Percentiles rank a stretch among this genome's conserved stretches.
These are phyloP conservation scores for Yamadazyma aaseri DNA, from an alignment of 1,139 yeast genomes.

Conservation along the genomic window DNA sequence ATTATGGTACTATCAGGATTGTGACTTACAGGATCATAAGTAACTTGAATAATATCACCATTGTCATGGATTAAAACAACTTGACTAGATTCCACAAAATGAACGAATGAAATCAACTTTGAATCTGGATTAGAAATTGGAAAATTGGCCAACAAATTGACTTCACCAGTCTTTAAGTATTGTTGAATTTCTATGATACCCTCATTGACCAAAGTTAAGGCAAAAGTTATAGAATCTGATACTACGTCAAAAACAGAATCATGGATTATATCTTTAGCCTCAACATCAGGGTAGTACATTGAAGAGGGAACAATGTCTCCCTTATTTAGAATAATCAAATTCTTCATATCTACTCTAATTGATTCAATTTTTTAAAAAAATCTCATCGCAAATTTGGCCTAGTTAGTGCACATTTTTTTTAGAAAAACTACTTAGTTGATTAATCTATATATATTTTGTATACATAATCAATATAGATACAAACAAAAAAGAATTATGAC, in stretches of 20 bases:
- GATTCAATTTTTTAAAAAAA: slow-evolving; percentile 3
- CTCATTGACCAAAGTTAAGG: slow-evolving; percentile 59
- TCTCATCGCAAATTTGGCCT: slow-evolving; percentile 12
- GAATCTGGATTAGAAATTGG: slow-evolving; percentile 29
- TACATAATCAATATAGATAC: no score
- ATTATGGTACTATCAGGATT: slow-evolving; percentile 56
- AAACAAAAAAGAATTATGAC: no score
- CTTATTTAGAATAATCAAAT: slow-evolving; percentile 55
- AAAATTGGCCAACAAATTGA: slow-evolving; percentile 55
- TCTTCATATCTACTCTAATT: slow-evolving; percentile 44
- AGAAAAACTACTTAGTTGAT: no score
- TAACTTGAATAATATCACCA: slow-evolving; percentile 70
- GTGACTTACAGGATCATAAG: slow-evolving; percentile 51
- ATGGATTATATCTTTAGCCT: slow-evolving; percentile 58
- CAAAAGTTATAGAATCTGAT: slow-evolving; percentile 70
- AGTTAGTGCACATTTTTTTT: no score
- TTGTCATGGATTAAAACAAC: slow-evolving; percentile 59
- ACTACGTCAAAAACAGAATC: slow-evolving; percentile 80
- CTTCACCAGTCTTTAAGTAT: slow-evolving; percentile 58
- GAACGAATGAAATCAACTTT: slow-evolving; percentile 49
- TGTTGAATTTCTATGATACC: slow-evolving; percentile 52
- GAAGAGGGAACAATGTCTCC: slow-evolving; percentile 52
- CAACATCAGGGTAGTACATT: slow-evolving; percentile 59
- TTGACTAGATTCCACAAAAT: slow-evolving; percentile 64
- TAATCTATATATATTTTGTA: no score